These are phyloP conservation scores for Mollisia scopiformis DNA, from an alignment of 2,329 filamentous ascomycete genomes.

Conservation along the genomic window DNA sequence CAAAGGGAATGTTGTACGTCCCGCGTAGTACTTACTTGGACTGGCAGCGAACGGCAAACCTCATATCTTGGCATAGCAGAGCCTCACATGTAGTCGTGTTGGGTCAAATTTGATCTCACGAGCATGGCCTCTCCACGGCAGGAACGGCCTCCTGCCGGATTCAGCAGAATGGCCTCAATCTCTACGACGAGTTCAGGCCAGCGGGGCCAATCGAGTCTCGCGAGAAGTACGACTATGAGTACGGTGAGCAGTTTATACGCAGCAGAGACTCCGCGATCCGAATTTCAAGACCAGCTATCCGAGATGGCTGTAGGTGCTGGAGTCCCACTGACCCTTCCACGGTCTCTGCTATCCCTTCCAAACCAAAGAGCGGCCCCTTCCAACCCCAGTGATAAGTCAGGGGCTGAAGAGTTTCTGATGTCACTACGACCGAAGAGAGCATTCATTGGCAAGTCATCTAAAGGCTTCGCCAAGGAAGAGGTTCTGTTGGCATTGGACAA, in stretches of 20 bases:
- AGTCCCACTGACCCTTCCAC: not conserved
- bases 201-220: not conserved
- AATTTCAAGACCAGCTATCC: conserved; percentile 1
- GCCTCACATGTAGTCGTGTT: not conserved
- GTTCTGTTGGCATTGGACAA: conserved; percentile 3
- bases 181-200: not conserved
- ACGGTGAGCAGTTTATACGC: not conserved
- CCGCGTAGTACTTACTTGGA: too few species aligned
- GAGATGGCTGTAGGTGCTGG: not conserved
- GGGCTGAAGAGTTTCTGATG: conserved; percentile 2
- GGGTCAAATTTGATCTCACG: not conserved
- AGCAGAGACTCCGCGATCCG: not conserved
- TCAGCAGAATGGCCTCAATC: not conserved
- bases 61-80: not conserved
- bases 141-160: not conserved
- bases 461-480: not conserved
- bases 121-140: not conserved
- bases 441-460: not conserved
- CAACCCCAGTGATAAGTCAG: not conserved
- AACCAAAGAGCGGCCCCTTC: not conserved
- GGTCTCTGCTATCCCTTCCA: conserved; percentile 2
- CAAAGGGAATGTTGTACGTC: not conserved
- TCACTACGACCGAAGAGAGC: not conserved
- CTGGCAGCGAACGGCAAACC: not conserved
- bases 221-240: conserved; percentile 1